Evolutionary conservation across 2,329 filamentous ascomycete genomes (phyloP), one percentile per base, ranked within the genome.

Genomic region (Colletotrichum orchidophilum): DNA sequence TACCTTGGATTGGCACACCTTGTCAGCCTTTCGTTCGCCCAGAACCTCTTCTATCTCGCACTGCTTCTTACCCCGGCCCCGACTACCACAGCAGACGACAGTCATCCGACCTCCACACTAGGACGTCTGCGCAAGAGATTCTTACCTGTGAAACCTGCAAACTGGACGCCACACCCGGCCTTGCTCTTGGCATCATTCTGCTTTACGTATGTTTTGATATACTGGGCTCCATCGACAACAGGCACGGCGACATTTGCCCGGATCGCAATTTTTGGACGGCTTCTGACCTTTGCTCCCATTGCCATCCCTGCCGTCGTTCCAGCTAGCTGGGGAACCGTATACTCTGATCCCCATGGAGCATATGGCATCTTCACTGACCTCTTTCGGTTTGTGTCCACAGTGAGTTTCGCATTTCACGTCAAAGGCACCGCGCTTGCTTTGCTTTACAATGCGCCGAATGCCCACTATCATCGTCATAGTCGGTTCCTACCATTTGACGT

Each of bases 31-130:
- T 90, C 88, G 0, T 91, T 88, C 74, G 88, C 89, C 2, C 87
- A 90, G 78, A 91, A 90, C 74, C 79, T 92, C 33, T 92, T 92
- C 80, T 90, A 88, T 75, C 76, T 91, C 11, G 85, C 87, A 8
- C 80, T 91, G 31, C 80, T 91, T 11, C 83, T 90, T 29, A 89
- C 87, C 0, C 88, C 88, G 1, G 77, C 86, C 5, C 86, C 87
- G 1, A 71, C 87, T 12, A 77, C 79, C 12, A 70, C 77, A 24
- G 73, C 73, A 8, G 68, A 75, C 70, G 50, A 76, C 67, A 73
- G 77, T 70, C 54, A 80, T 75, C 73, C 77, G 71, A 68, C 68
- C 7, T 80, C 82, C 12, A 75, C 69, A 68, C 80, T 77, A 73
- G 74, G 73, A 58, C 76, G 76, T 58, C 52, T 80, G 65, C 73